A percentile compares a stretch with the other conserved stretches of the same genome.
phyloP scores from a whole-genome alignment of 805 yeast species.

The Cyberlindnera japonica region DNA sequence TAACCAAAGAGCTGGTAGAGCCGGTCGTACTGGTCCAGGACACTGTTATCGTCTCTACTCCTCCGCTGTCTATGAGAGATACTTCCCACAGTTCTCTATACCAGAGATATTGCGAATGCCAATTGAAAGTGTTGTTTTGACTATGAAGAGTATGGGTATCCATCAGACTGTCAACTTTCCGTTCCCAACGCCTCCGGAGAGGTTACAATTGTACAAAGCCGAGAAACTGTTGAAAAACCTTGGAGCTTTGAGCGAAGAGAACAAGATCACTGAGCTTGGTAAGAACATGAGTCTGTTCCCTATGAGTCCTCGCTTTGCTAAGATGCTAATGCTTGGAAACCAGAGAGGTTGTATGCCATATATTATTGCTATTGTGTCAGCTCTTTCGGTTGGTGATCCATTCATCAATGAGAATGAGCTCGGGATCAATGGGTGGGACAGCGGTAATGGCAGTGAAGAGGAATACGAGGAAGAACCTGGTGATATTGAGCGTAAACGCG shows the following conservation, averaged over 20 bases:
- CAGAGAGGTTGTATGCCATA: constrained; percentile 84
- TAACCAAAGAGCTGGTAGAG: constrained; percentile 93
- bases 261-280: constrained; percentile 72
- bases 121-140: constrained; percentile 89
- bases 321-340: constrained; percentile 82
- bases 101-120: constrained; percentile 97
- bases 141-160: constrained; percentile 97
- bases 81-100: constrained; percentile 72
- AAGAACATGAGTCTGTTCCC: constrained; percentile 87
- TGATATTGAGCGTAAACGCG: constrained; percentile 34
- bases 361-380: constrained; percentile 88
- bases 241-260: constrained; percentile 66
- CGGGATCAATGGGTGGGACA: constrained; percentile 41
- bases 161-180: constrained; percentile 89
- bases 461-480: constrained; percentile 33
- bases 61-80: constrained; percentile 88
- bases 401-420: constrained; percentile 72
- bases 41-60: constrained; percentile 91
- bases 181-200: constrained; percentile 90
- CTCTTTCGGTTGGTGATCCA: constrained; percentile 90
- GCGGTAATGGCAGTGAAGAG: constrained; percentile 31
- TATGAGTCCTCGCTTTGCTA: constrained; percentile 87
- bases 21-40: constrained; percentile 99
- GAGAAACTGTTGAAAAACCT: constrained; percentile 62
- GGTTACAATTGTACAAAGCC: constrained; percentile 56